Base-by-base conservation (phyloP, 2,329 filamentous ascomycete species). In the Apiospora hydei region DNA sequence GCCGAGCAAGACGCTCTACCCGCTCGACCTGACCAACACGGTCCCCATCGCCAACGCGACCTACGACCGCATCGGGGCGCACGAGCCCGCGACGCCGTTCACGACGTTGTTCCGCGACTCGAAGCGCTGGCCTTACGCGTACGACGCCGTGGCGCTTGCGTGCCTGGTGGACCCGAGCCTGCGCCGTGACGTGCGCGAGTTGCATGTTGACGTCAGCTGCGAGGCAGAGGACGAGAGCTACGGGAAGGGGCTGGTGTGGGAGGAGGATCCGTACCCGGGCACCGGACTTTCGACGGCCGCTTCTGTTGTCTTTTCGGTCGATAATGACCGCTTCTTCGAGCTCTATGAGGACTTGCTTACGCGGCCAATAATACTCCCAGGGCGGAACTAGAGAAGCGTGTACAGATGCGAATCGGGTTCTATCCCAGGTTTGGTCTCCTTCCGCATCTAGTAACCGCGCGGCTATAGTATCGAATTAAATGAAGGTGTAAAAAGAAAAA, bases 11-110 rank as follows among this genome's bases (percentile, higher is more conserved):
- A 34, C 16, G 6, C 16, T 44, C 11, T 14, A 43, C 21, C 38
- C 64, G 7, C 38, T 67, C 4, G 64, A 67, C 43, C 24, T 67
- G 64, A 67, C 64, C 43, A 44, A 67, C 64, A 67, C 64, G 64
- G 64, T 67, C 8, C 64, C 13, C 38, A 44, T 67, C 38, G 14
- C 21, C 21, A 67, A 67, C 64, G 38, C 38, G 0, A 67, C 64
- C 13, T 67, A 67, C 64, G 64, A 67, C 38, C 38, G 21, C 64
- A 21, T 67, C 38, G 38, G 38, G 5, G 11, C 18, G 21, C 64
- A 67, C 64, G 64, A 67, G 38, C 64, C 64, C 14, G 64, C 64
- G 14, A 67, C 64, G 0, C 2, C 64, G 21, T 8, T 67, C 11
- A 67, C 64, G 13, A 18, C 38, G 8, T 4, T 67, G 43, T 26